Conservation (phyloP, 2,329 filamentous ascomycete genomes). For the Didymellaceae sp. region DNA sequence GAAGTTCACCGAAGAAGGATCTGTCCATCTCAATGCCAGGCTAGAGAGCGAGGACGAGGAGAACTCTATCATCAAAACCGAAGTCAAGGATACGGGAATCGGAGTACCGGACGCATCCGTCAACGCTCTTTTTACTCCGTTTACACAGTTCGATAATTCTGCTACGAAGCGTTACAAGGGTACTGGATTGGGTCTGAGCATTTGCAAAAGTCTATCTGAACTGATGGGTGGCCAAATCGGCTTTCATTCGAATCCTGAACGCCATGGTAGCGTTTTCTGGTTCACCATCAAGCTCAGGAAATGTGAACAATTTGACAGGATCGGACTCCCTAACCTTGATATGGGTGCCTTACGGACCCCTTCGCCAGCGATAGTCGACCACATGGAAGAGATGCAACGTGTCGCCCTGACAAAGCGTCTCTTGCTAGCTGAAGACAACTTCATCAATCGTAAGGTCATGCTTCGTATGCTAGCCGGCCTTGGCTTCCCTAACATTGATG, state of each 20-base stretch:
- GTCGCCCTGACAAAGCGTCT: constrained; percentile 34
- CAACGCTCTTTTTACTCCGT: constrained; percentile 61
- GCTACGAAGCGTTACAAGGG: constrained; percentile 62
- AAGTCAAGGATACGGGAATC: constrained; percentile 63
- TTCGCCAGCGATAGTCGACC: constrained; percentile 14
- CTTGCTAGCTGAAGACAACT: constrained; percentile 57
- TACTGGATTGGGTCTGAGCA: constrained; percentile 63
- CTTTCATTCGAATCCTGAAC: constrained; percentile 55
- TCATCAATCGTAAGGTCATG: constrained; percentile 57
- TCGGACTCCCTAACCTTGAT: constrained; percentile 23
- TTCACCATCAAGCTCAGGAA: constrained; percentile 52
- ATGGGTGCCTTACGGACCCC: constrained; percentile 16
- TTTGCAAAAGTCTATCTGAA: constrained; percentile 63
- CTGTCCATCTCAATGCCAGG: constrained; percentile 55
- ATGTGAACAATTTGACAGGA: constrained; percentile 28
- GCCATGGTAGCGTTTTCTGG: constrained; percentile 60
- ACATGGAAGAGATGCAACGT: constrained; percentile 30
- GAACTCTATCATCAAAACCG: constrained; percentile 57
- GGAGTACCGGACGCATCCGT: constrained; percentile 57
- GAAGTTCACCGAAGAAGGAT: constrained; percentile 67
- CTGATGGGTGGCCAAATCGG: constrained; percentile 63
- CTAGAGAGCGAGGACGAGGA: constrained; percentile 52
- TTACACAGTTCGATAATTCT: constrained; percentile 62
- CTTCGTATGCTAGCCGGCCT: constrained; percentile 54
- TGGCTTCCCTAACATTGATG: constrained; percentile 43